Evolutionary conservation across 257 asterid genomes (phyloP).

Genomic region (Przewalskia tangutica): DNA sequence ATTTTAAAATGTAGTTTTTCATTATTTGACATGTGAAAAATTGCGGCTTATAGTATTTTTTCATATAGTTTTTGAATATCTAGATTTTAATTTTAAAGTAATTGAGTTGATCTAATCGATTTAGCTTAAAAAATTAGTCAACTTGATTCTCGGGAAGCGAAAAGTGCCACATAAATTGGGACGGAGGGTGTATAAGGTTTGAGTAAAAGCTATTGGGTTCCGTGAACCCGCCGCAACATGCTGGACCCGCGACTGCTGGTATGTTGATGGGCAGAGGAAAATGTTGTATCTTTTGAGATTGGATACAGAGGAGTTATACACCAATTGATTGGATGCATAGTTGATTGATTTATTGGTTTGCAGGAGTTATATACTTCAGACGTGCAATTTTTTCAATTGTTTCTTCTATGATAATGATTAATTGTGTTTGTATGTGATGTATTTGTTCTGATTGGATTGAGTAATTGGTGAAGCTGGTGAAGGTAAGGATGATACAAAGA

Average conservation of each 20-base stretch:
- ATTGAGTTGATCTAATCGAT: too few species aligned
- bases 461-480: constrained; percentile 8
- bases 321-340: background rate
- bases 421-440: background rate
- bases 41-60: too few species aligned
- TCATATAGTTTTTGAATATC: too few species aligned
- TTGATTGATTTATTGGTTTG: background rate
- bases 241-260: background rate
- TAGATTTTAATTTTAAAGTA: too few species aligned
- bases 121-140: too few species aligned
- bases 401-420: background rate
- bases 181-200: background rate
- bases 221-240: background rate
- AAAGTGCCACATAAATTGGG: too few species aligned
- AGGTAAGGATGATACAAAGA: constrained; percentile 32
- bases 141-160: too few species aligned
- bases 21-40: too few species aligned
- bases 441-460: background rate
- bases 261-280: background rate
- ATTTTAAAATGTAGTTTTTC: too few species aligned
- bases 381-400: background rate
- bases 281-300: background rate
- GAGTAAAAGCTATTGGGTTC: background rate
- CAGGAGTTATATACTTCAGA: background rate
- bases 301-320: background rate